phyloP scores from a whole-genome alignment of 768 basidiomycete species.

The Pleurotus cornucopiae region DNA sequence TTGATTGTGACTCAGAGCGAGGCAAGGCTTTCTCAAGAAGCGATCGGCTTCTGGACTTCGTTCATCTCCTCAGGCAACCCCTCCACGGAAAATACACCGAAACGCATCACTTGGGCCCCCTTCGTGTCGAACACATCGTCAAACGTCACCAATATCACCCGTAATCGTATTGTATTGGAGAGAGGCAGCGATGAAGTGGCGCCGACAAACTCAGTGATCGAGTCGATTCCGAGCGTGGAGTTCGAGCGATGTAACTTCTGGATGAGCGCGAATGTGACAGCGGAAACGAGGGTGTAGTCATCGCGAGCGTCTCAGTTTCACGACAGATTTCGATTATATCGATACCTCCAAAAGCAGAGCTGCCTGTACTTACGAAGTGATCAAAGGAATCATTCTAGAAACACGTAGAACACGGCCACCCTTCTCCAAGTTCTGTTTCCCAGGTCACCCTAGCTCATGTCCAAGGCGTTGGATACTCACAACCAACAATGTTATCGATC shows the following conservation, averaged over 20 bases:
- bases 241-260: not conserved
- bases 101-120: conserved; percentile 21
- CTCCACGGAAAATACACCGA: conserved; percentile 15
- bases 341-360: too few relatives aligned
- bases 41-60: conserved; percentile 40
- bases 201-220: conserved; percentile 23
- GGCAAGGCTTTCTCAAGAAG: conserved; percentile 29
- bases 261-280: too few relatives aligned
- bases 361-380: too few relatives aligned
- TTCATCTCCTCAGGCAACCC: conserved; percentile 29
- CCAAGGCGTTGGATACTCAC: too few relatives aligned
- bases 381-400: too few relatives aligned
- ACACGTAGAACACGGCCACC: too few relatives aligned
- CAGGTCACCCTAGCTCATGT: too few relatives aligned
- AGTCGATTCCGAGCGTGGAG: conserved; percentile 3
- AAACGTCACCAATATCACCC: not conserved
- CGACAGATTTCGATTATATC: too few relatives aligned
- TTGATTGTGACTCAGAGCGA: conserved; percentile 27
- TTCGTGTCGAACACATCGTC: conserved; percentile 11
- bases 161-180: conserved; percentile 19
- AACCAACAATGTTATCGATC: too few relatives aligned
- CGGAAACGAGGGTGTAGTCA: too few relatives aligned
- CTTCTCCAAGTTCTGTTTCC: too few relatives aligned
- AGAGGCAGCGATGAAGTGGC: conserved; percentile 17
- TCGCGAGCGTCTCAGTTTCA: too few relatives aligned